Evolutionary conservation across 192 early-diverging fungal genomes (phyloP).

Genomic region (Backusella tuberculispora): DNA sequence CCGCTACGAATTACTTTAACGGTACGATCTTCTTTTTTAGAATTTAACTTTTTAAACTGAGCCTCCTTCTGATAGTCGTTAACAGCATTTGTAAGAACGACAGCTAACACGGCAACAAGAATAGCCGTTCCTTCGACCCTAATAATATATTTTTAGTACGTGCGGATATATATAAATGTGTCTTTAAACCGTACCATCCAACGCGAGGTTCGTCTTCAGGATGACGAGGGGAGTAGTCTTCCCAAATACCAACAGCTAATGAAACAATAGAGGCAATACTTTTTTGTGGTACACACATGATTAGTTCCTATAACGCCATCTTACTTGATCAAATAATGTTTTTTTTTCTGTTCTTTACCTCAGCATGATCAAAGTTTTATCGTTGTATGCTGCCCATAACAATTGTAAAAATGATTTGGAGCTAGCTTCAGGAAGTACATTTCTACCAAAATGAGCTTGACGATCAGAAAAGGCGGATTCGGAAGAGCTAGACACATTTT

Average conservation of each 20-base stretch:
- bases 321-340: constrained; percentile 8
- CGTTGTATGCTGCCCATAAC: constrained; percentile 66
- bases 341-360: constrained; percentile 13
- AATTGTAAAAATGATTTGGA: constrained; percentile 60
- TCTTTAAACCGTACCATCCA: constrained; percentile 61
- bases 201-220: constrained; percentile 72
- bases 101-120: constrained; percentile 80
- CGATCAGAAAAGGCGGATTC: constrained; percentile 46
- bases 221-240: constrained; percentile 71
- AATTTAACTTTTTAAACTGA: constrained; percentile 87
- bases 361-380: constrained; percentile 63
- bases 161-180: not conserved
- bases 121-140: constrained; percentile 77
- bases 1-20: constrained; percentile 81
- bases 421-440: constrained; percentile 56
- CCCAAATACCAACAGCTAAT: constrained; percentile 86
- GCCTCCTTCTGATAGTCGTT: constrained; percentile 91
- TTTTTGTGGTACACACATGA: constrained; percentile 16
- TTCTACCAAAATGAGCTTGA: constrained; percentile 46
- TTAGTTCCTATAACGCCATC: constrained; percentile 50
- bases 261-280: constrained; percentile 82
- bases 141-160: not conserved
- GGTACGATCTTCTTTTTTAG: constrained; percentile 80
- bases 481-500: constrained; percentile 27
- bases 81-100: constrained; percentile 88